Conservation (phyloP, 768 basidiomycete species). For the Phlegmacium glaucopus region DNA sequence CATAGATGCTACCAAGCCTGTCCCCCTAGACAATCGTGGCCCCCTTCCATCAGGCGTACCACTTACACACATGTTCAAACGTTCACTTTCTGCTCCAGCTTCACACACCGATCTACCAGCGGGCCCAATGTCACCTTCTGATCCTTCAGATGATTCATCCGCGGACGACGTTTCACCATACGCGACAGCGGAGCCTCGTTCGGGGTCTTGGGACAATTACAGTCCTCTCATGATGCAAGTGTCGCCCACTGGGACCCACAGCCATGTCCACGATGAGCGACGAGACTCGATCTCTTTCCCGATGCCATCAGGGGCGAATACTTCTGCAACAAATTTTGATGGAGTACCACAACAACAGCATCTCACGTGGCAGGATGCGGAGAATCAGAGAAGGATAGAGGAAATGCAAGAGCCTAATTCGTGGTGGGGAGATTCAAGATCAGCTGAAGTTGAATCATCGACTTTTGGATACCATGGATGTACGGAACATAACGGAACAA, state of each 20-base stretch:
- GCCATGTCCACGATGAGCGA: conserved; percentile 13
- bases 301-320: conserved; percentile 10
- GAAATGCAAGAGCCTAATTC: conserved; percentile 16
- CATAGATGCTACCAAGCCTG: conserved; percentile 3
- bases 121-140: conserved; percentile 7
- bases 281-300: conserved; percentile 30
- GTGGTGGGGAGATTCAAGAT: conserved; percentile 17
- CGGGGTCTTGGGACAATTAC: conserved; percentile 13
- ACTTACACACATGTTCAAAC: conserved; percentile 63
- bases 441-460: conserved; percentile 6
- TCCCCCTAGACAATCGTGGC: no score
- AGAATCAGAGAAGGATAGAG: conserved; percentile 15
- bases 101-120: conserved; percentile 9
- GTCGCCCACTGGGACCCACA: conserved; percentile 14
- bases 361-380: conserved; percentile 20
- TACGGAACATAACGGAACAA: conserved; percentile 7
- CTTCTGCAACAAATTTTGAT: conserved; percentile 8
- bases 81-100: conserved; percentile 45
- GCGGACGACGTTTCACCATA: conserved; percentile 11
- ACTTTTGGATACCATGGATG: conserved; percentile 6
- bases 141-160: conserved; percentile 12
- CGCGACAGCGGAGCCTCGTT: conserved; percentile 14
- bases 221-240: conserved; percentile 12
- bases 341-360: conserved; percentile 12
- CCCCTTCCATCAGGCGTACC: conserved; percentile 41